A percentile compares a stretch with the other conserved stretches of the same genome.
phyloP scores from a whole-genome alignment of 345 rosid species.

The Cardamine occulta region DNA sequence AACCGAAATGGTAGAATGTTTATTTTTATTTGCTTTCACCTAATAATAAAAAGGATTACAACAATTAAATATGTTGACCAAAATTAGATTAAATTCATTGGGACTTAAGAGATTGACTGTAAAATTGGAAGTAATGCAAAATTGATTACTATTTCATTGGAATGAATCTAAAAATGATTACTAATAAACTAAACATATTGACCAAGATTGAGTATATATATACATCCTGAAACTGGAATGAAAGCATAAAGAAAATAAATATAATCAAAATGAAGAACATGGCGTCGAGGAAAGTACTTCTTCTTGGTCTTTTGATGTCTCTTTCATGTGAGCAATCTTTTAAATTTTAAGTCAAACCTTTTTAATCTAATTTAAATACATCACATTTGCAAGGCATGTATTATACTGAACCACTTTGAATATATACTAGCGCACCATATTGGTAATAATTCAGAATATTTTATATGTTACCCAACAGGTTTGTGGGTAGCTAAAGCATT shows the following conservation, averaged over 20 bases:
- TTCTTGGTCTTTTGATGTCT: slow-evolving; percentile 7
- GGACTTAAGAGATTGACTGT: not conserved
- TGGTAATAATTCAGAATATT: not conserved
- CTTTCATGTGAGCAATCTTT: not conserved
- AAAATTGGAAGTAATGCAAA: not conserved
- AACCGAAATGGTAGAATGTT: not conserved
- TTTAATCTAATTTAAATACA: not conserved
- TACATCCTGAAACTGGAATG: not conserved
- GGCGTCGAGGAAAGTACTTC: slow-evolving; percentile 14
- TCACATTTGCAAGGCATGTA: not conserved
- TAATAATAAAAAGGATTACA: not conserved
- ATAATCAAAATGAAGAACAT: slow-evolving; percentile 12
- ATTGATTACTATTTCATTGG: not conserved
- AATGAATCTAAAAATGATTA: not conserved
- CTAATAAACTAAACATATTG: not conserved
- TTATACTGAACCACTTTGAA: not conserved
- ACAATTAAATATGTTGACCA: not conserved
- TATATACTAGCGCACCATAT: not conserved
- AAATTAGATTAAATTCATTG: not conserved
- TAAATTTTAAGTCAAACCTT: not conserved
- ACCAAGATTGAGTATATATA: not conserved
- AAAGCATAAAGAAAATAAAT: not conserved
- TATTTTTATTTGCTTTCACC: not conserved
- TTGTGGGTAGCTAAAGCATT: not conserved
- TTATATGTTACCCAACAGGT: not conserved